Evolutionary conservation across 768 basidiomycete genomes (phyloP), one percentile per base, ranked within the genome.

Genomic region (Paxillus ammoniavirescens): DNA sequence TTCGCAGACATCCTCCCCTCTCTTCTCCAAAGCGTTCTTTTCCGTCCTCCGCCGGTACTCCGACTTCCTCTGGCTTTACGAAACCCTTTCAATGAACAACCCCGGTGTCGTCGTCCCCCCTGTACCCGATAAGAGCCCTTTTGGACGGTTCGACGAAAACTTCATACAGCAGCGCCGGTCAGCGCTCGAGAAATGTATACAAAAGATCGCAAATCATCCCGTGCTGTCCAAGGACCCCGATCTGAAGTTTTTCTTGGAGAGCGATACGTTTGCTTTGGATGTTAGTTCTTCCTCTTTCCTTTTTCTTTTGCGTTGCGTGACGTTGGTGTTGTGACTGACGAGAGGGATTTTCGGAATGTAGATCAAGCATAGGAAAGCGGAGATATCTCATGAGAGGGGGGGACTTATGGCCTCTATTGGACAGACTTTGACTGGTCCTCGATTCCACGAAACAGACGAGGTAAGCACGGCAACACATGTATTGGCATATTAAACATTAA

Each of bases 31-130:
- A 75, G 82, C 86, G 1, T 75, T 84, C 1, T 96, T 97, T 69
- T 95, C 94, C 2, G 97, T 98, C 48, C 83, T 99, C 1, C 82
- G 97, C n/a, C 86, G 97, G 31, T 99, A 97, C 71, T 93, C 92
- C 6, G 96, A 99, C 71, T 99, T 98, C 64, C 80, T 98, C 17
- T 98, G 97, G 97, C 72, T 99, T 1, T 97, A 91, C 69, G 93
- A 94, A 63, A 84, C 88, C 0, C 80, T 99, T 2, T 87, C 86
- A 0, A 67, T 73, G 60, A 98, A 98, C 71, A 98, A 98, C 65
- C 95, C 96, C 3, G 97, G 97, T 8, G 94, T 98, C 2, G 89
- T 98, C 37, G 93, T 99, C 0, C 97, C 97, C 8, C 96, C 96
- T 0, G 91, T 89, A 5, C 97, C 97, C 0, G 97, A 96, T 69